Percentiles rank a stretch among this genome's conserved stretches.
Conservation (phyloP, 2,329 filamentous ascomycete genomes). For the Dactylella cylindrospora region DNA sequence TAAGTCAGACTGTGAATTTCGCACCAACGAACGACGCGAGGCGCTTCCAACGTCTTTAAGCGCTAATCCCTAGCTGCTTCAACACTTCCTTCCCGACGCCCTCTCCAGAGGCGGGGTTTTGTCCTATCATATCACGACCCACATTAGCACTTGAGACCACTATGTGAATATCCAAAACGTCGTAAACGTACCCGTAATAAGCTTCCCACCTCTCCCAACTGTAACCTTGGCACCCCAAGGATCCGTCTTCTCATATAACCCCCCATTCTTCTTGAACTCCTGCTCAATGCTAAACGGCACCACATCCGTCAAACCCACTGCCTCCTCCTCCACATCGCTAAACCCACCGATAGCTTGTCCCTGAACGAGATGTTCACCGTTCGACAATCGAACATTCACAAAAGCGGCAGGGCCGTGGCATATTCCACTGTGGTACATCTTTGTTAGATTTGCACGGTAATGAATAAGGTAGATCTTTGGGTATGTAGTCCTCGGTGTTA, state of each 20-base stretch:
- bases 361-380: slow-evolving; percentile 60
- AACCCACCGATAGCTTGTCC: slow-evolving; percentile 64
- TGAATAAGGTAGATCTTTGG: background rate
- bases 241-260: slow-evolving; percentile 60
- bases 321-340: slow-evolving; percentile 61
- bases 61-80: slow-evolving; percentile 30
- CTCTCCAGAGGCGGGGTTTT: slow-evolving; percentile 27
- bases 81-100: slow-evolving; percentile 27
- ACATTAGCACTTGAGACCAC: background rate
- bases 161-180: background rate
- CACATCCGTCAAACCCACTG: slow-evolving; percentile 51
- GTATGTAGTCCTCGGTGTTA: background rate
- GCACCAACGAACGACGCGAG: background rate
- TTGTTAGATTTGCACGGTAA: slow-evolving; percentile 1
- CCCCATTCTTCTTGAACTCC: slow-evolving; percentile 59
- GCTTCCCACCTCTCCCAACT: slow-evolving; percentile 45
- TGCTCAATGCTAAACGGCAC: slow-evolving; percentile 67
- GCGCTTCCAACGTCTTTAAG: background rate
- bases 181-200: slow-evolving; percentile 45
- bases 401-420: slow-evolving; percentile 70
- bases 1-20: background rate
- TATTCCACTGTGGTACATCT: slow-evolving; percentile 56
- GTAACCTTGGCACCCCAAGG: slow-evolving; percentile 51
- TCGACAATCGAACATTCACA: slow-evolving; percentile 59
- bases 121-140: background rate